phyloP scores from a whole-genome alignment of 495 filamentous ascomycete genomes.

The Penicillium canariense region DNA sequence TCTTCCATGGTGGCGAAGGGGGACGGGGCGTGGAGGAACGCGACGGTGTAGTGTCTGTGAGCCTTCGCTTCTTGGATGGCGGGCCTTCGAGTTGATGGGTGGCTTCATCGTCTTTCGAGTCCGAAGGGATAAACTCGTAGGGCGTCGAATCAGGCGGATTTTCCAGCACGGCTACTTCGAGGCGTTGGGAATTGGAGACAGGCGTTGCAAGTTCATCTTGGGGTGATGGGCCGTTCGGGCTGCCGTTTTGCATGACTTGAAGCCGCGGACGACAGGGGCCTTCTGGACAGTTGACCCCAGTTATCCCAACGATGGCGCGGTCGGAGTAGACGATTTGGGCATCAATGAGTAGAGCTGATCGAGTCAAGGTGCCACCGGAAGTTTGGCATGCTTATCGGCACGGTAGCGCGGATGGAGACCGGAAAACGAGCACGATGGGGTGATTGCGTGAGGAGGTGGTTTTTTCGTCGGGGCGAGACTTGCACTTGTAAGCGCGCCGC shows the following conservation, averaged over 20 bases:
- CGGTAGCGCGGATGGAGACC: slow-evolving; percentile 37
- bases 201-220: slow-evolving; percentile 48
- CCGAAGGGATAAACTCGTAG: slow-evolving; percentile 29
- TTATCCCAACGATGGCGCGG: slow-evolving; percentile 64
- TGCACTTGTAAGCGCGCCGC: slow-evolving; percentile 33
- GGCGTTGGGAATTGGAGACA: slow-evolving; percentile 23
- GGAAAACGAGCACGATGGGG: slow-evolving; percentile 33
- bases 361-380: slow-evolving; percentile 50
- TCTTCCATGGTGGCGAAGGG: slow-evolving; percentile 92
- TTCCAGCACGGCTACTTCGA: slow-evolving; percentile 28
- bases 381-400: slow-evolving; percentile 62
- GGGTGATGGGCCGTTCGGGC: slow-evolving; percentile 44
- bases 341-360: slow-evolving; percentile 60
- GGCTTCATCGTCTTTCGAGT: slow-evolving; percentile 34
- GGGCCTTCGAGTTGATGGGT: slow-evolving; percentile 47
- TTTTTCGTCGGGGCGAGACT: slow-evolving; percentile 37
- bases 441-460: slow-evolving; percentile 43
- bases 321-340: slow-evolving; percentile 57
- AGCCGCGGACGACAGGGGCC: slow-evolving; percentile 49
- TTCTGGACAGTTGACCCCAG: slow-evolving; percentile 55
- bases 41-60: slow-evolving; percentile 49
- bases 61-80: slow-evolving; percentile 72
- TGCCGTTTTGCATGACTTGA: slow-evolving; percentile 61
- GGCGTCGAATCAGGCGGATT: slow-evolving; percentile 25
- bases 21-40: slow-evolving; percentile 50